Conservation (phyloP, 1,139 yeast genomes). For the Arxiozyma bovina region DNA sequence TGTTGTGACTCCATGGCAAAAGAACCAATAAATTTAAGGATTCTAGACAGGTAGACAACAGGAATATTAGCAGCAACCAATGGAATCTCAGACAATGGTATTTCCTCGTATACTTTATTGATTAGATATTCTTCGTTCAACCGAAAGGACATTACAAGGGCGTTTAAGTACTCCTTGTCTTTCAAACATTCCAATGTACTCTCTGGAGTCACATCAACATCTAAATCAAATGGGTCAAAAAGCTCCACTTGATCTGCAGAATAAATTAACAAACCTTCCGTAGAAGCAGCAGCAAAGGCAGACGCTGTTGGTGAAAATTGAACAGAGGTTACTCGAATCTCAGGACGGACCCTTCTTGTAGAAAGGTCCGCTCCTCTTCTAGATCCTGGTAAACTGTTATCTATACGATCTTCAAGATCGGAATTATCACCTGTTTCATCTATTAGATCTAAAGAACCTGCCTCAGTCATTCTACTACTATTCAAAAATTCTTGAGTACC, state of each 20-base stretch:
- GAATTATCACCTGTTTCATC: slow-evolving; percentile 82
- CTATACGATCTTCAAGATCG: slow-evolving; percentile 76
- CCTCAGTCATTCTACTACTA: slow-evolving; percentile 76
- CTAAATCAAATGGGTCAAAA: slow-evolving; percentile 94
- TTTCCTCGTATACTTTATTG: slow-evolving; percentile 60
- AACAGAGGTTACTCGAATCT: slow-evolving; percentile 65
- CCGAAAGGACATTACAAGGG: slow-evolving; percentile 89
- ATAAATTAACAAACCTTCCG: slow-evolving; percentile 82
- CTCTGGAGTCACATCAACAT: slow-evolving; percentile 83
- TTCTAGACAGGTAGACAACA: slow-evolving; percentile 57
- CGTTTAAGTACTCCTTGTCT: slow-evolving; percentile 66
- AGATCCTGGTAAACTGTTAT: slow-evolving; percentile 77
- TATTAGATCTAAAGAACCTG: slow-evolving; percentile 73
- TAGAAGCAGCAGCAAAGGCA: slow-evolving; percentile 90
- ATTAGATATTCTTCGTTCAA: slow-evolving; percentile 73
- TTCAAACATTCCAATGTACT: slow-evolving; percentile 54
- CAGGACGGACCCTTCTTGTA: slow-evolving; percentile 67
- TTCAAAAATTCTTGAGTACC: slow-evolving; percentile 80
- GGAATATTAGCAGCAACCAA: slow-evolving; percentile 66
- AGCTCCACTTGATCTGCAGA: slow-evolving; percentile 66
- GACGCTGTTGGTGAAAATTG: slow-evolving; percentile 85
- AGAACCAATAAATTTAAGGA: slow-evolving; percentile 65
- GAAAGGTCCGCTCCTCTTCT: slow-evolving; percentile 77
- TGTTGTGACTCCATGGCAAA: slow-evolving; percentile 71
- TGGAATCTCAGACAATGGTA: slow-evolving; percentile 67